These are phyloP conservation scores for Entomortierella lignicola DNA, from an alignment of 192 early-diverging fungal genomes.

Conservation along the genomic window DNA sequence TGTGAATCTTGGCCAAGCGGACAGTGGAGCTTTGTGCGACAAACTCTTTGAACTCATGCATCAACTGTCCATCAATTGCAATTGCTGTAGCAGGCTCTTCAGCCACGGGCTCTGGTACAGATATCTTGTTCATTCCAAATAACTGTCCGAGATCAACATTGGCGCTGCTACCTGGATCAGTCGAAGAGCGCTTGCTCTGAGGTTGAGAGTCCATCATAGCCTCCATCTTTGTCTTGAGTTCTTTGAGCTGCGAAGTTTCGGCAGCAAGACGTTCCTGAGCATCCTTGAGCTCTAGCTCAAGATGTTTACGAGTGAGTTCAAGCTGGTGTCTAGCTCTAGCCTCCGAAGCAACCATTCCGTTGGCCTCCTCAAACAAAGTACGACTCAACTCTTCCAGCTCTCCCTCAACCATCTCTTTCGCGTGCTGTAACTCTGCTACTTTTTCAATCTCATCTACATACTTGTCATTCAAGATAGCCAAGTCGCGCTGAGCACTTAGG, in stretches of 20 bases:
- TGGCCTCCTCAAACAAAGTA: conserved; percentile 94
- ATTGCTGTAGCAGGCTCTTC: conserved; percentile 48
- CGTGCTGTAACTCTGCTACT: conserved; percentile 88
- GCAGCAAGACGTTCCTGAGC: conserved; percentile 73
- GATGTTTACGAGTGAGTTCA: conserved; percentile 64
- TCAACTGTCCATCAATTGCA: conserved; percentile 78
- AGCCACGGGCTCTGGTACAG: conserved; percentile 47
- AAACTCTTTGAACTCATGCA: conserved; percentile 93
- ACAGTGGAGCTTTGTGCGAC: conserved; percentile 71
- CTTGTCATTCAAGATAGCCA: conserved; percentile 82
- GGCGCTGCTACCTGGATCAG: conserved; percentile 37
- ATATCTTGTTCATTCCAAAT: conserved; percentile 54
- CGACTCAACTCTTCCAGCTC: conserved; percentile 95
- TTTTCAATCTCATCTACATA: conserved; percentile 88
- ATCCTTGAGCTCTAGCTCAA: conserved; percentile 76
- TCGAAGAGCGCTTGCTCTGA: conserved; percentile 54
- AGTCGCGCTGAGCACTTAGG: conserved; percentile 70
- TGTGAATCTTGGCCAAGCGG: conserved; percentile 81
- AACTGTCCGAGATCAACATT: conserved; percentile 51
- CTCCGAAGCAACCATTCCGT: conserved; percentile 90
- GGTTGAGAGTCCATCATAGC: conserved; percentile 60
- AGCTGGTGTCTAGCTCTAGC: conserved; percentile 69
- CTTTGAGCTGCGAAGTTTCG: conserved; percentile 87
- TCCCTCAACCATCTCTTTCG: conserved; percentile 91
- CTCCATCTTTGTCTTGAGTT: conserved; percentile 86